These are phyloP conservation scores for Odonthalia washingtoniensis DNA, from an alignment of 31 red algal genomes.

Conservation along the genomic window DNA sequence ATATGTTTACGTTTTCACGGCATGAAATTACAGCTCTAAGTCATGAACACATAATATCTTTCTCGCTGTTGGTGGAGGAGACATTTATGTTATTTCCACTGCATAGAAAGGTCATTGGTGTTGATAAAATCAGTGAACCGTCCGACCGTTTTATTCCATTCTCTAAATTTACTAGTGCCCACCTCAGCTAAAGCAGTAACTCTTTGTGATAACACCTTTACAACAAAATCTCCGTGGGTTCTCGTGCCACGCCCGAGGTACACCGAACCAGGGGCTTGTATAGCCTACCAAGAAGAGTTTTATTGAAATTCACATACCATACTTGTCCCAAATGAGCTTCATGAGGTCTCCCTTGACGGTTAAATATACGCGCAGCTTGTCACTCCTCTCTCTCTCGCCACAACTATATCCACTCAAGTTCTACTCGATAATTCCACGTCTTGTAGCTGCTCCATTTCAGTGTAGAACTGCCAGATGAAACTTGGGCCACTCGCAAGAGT, in stretches of 20 bases:
- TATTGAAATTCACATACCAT: not conserved
- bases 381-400: not conserved
- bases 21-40: no score
- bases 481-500: not conserved
- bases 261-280: not conserved
- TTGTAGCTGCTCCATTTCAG: not conserved
- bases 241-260: not conserved
- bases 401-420: not conserved
- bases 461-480: not conserved
- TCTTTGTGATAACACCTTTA: not conserved
- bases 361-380: not conserved
- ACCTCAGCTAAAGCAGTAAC: not conserved
- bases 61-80: no score
- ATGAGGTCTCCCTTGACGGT: not conserved
- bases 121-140: no score
- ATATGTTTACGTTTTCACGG: no score
- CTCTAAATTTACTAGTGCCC: not conserved
- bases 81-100: no score
- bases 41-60: no score
- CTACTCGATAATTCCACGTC: not conserved
- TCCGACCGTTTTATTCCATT: no score
- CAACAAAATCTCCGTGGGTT: not conserved
- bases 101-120: no score
- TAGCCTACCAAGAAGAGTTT: not conserved
- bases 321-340: not conserved